These are phyloP conservation scores for Vanderwaltozyma yarrowii DNA, from an alignment of 805 yeast genomes.

Conservation along the genomic window DNA sequence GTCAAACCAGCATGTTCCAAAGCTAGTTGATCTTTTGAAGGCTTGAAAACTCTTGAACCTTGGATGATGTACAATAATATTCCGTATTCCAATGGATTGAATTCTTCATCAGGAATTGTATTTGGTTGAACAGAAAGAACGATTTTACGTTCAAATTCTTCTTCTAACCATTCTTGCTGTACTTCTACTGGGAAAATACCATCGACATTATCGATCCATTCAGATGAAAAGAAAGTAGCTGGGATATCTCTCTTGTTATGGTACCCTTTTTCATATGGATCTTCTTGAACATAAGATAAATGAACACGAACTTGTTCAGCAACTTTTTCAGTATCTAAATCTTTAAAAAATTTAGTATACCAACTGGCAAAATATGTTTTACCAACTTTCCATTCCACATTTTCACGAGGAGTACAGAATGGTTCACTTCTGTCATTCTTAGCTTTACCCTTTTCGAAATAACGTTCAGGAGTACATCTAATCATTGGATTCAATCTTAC, in stretches of 20 bases:
- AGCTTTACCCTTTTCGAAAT: slow-evolving; percentile 52
- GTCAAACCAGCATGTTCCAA: slow-evolving; percentile 36
- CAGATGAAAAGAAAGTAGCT: slow-evolving; percentile 53
- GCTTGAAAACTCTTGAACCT: slow-evolving; percentile 34
- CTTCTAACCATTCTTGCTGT: slow-evolving; percentile 54
- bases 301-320: slow-evolving; percentile 58
- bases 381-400: slow-evolving; percentile 45
- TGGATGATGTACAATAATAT: slow-evolving; percentile 36
- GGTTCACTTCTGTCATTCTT: slow-evolving; percentile 54
- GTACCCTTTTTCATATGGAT: slow-evolving; percentile 45
- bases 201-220: slow-evolving; percentile 53
- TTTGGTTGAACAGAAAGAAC: slow-evolving; percentile 69
- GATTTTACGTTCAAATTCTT: slow-evolving; percentile 42
- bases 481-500: slow-evolving; percentile 65
- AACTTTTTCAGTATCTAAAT: slow-evolving; percentile 29
- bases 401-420: slow-evolving; percentile 75
- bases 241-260: slow-evolving; percentile 35
- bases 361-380: slow-evolving; percentile 69
- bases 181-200: slow-evolving; percentile 60
- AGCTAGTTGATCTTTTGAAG: slow-evolving; percentile 34
- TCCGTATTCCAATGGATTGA: slow-evolving; percentile 42
- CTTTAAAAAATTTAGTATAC: slow-evolving; percentile 55
- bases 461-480: slow-evolving; percentile 76
- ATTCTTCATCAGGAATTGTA: slow-evolving; percentile 52
- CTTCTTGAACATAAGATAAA: slow-evolving; percentile 53